Base-by-base conservation (phyloP, 306 rosid species). In the Rosa chinensis region DNA sequence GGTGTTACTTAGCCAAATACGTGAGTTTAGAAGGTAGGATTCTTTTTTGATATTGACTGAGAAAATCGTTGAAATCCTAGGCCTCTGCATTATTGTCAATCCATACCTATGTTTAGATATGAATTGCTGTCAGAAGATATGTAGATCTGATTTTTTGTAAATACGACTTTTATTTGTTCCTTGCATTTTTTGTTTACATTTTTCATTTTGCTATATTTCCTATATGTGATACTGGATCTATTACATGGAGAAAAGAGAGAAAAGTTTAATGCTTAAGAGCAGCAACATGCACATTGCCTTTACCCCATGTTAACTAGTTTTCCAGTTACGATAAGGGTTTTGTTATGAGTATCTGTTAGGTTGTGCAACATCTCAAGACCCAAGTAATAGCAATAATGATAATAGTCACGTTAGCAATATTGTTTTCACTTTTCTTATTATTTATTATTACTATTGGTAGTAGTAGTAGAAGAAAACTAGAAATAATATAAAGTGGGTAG, bases 11-110 rank as follows among this genome's bases (percentile, higher is more conserved):
- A 85, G 78, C 87, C 44, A 77, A 45, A 84, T 85, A 89, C 88
- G 35, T 63, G 88, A 87, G 91, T 85, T 85, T 89, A 90, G 94
- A 91, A 85, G 78, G 72, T 88, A 88, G 86, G 84, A 66, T 84
- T 49, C 72, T 82, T 74, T 90, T 85, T 84, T 75, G 82, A 84
- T 84, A 89, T 80, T 76, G 82, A 77, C 80, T 78, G 81, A 80
- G 90, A 67, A 81, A 87, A 82, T 88, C 84, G 55, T 85, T 87
- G 71, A 79, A 87, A 75, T 86, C 83, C 87, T 43, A 68, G 82
- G 73, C 82, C 49, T 82, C 82, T 76, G 74, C 90, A 79, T 71
- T 84, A 85, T 84, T 87, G 72, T 78, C 66, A 90, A 84, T 52
- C 78, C 89, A 28, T 67, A 74, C 77, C 72, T 78, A 73, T 74